Evolutionary conservation across 345 rosid species (phyloP).

Genomic region (Balakata baccata): DNA sequence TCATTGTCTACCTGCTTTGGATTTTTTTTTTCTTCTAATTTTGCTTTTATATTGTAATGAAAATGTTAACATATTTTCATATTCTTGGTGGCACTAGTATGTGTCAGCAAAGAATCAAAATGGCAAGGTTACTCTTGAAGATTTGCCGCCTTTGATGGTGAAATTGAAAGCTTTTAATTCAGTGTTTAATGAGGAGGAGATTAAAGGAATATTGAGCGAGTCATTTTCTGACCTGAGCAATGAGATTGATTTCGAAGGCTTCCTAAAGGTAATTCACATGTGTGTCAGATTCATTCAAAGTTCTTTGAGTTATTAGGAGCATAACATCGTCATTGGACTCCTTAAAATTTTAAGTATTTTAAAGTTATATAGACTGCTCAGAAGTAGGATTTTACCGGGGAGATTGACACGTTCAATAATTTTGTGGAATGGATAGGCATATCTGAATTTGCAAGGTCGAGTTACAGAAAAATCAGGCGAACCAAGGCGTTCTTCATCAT

Average conservation of each 20-base stretch:
- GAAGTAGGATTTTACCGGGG: slow-evolving; percentile 1
- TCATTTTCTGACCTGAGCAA: slow-evolving; percentile 34
- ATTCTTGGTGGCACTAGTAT: slow-evolving; percentile 42
- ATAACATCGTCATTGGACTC: not conserved
- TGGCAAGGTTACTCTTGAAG: slow-evolving; percentile 53
- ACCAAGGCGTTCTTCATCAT: slow-evolving; percentile 60
- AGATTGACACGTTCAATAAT: slow-evolving; percentile 18
- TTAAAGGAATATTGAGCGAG: slow-evolving; percentile 44
- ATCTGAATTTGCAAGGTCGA: slow-evolving; percentile 58
- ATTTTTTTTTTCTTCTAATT: not conserved
- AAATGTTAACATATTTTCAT: not conserved
- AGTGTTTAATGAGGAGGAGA: slow-evolving; percentile 59
- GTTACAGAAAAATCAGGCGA: slow-evolving; percentile 56
- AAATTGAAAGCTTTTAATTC: slow-evolving; percentile 59
- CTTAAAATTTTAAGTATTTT: not conserved
- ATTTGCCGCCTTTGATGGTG: slow-evolving; percentile 59
- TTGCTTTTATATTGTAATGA: not conserved
- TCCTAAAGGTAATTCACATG: slow-evolving; percentile 58
- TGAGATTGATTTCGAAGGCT: slow-evolving; percentile 71
- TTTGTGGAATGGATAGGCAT: slow-evolving; percentile 47
- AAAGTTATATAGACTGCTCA: not conserved
- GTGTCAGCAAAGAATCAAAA: slow-evolving; percentile 50
- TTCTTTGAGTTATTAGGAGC: not conserved
- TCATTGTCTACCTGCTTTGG: not conserved
- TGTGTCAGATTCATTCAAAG: not conserved